Evolutionary conservation across 2,329 filamentous ascomycete genomes (phyloP).

Genomic region (Ascosphaera apis): DNA sequence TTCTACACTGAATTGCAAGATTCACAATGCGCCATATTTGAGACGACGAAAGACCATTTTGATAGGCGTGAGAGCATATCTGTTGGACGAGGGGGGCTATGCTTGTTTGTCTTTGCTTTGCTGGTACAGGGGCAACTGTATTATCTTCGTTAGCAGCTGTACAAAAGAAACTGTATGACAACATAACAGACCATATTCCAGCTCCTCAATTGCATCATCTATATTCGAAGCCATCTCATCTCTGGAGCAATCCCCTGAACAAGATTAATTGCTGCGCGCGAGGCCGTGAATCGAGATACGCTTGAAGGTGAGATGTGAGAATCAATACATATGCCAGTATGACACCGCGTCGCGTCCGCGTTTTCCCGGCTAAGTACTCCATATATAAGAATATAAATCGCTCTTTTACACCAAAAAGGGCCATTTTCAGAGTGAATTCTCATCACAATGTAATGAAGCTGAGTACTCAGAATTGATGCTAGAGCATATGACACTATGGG

Average conservation of each 20-base stretch:
- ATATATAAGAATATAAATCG: too few relatives aligned
- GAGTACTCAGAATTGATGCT: too few relatives aligned
- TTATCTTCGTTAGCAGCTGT: background rate
- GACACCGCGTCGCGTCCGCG: background rate
- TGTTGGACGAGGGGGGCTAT: slow-evolving; percentile 42
- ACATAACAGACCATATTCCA: slow-evolving; percentile 6
- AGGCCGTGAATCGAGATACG: too few relatives aligned
- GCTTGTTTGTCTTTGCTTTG: slow-evolving; percentile 40
- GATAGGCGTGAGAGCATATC: slow-evolving; percentile 40
- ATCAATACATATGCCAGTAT: too few relatives aligned
- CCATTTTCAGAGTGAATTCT: too few relatives aligned
- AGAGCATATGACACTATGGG: too few relatives aligned
- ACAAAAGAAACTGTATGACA: background rate
- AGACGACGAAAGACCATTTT: slow-evolving; percentile 39
- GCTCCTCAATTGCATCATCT: slow-evolving; percentile 5
- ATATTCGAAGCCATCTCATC: too few relatives aligned
- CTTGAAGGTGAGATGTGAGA: too few relatives aligned
- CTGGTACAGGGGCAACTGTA: slow-evolving; percentile 23
- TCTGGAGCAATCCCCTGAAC: too few relatives aligned
- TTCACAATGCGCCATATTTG: slow-evolving; percentile 41
- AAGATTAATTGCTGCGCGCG: too few relatives aligned
- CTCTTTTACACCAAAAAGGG: too few relatives aligned
- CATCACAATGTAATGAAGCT: too few relatives aligned
- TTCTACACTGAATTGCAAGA: slow-evolving; percentile 40
- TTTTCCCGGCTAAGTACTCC: background rate